These are phyloP conservation scores for Chaetoscypha palmicola DNA, from an alignment of 2,329 filamentous ascomycete genomes.

Conservation along the genomic window DNA sequence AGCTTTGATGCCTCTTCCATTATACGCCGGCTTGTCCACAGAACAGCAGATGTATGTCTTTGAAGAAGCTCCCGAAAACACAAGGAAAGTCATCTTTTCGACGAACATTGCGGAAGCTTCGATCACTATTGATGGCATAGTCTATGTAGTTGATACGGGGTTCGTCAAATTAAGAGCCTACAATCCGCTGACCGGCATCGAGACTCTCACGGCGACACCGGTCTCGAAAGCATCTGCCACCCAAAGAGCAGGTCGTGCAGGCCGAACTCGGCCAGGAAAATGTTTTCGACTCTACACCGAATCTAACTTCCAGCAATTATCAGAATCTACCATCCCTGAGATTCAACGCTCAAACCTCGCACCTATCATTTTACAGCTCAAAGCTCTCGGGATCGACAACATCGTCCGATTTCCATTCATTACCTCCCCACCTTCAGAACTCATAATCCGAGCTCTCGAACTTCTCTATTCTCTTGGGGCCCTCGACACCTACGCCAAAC, in stretches of 20 bases:
- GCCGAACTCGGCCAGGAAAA: slow-evolving; percentile 83
- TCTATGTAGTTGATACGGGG: slow-evolving; percentile 84
- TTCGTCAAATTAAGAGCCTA: slow-evolving; percentile 87
- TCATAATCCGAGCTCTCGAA: slow-evolving; percentile 81
- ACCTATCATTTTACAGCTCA: slow-evolving; percentile 81
- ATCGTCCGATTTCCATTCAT: slow-evolving; percentile 85
- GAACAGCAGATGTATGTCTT: slow-evolving; percentile 96
- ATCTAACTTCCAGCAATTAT: slow-evolving; percentile 56
- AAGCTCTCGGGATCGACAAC: slow-evolving; percentile 92
- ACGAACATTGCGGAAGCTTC: slow-evolving; percentile 97
- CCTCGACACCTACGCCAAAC: slow-evolving; percentile 80
- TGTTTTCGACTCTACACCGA: slow-evolving; percentile 92
- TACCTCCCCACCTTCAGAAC: slow-evolving; percentile 74
- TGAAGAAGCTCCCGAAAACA: slow-evolving; percentile 72
- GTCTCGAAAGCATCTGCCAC: slow-evolving; percentile 89
- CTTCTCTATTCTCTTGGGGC: slow-evolving; percentile 81
- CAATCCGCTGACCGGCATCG: slow-evolving; percentile 77
- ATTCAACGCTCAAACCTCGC: slow-evolving; percentile 90
- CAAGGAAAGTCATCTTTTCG: slow-evolving; percentile 83
- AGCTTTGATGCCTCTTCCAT: slow-evolving; percentile 62
- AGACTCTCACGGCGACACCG: slow-evolving; percentile 73
- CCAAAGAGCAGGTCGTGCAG: slow-evolving; percentile 83
- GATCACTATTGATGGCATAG: slow-evolving; percentile 86
- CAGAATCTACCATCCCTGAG: slow-evolving; percentile 73
- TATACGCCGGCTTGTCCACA: slow-evolving; percentile 82